Evolutionary conservation across 2,329 filamentous ascomycete species (phyloP).

Genomic region (Lachnellula occidentalis): DNA sequence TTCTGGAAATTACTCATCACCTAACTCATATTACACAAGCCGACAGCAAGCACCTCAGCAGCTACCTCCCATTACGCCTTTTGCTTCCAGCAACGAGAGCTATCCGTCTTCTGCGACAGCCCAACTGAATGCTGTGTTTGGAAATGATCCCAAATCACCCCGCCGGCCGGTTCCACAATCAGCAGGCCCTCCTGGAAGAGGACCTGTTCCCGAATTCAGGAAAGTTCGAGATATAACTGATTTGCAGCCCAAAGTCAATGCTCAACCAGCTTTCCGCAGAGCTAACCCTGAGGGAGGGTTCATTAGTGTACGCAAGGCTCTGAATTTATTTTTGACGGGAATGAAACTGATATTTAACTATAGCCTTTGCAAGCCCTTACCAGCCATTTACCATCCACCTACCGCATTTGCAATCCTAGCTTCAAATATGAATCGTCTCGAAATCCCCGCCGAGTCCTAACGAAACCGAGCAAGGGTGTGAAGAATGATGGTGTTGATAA

Average conservation of each 20-base stretch:
- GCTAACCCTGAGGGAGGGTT: conserved; percentile 97
- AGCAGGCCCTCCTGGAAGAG: conserved; percentile 44
- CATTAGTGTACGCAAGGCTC: conserved; percentile 68
- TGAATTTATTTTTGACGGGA: conserved; percentile 4
- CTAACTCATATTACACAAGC: conserved; percentile 51
- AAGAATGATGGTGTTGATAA: conserved; percentile 99
- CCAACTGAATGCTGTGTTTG: conserved; percentile 62
- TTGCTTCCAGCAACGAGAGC: conserved; percentile 61
- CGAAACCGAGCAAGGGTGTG: conserved; percentile 94
- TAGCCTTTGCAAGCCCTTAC: conserved; percentile 94
- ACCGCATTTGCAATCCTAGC: conserved; percentile 93
- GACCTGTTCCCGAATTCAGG: conserved; percentile 81
- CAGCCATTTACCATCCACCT: conserved; percentile 86
- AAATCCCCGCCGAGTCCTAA: conserved; percentile 90
- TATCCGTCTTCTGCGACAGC: conserved; percentile 68
- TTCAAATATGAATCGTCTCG: conserved; percentile 99
- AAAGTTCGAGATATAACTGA: conserved; percentile 70
- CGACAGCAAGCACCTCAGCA: conserved; percentile 52
- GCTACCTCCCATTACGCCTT: conserved; percentile 68
- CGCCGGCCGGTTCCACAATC: conserved; percentile 47
- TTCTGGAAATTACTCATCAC: conserved; percentile 52
- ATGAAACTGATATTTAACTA: conserved; percentile 22
- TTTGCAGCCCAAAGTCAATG: conserved; percentile 74
- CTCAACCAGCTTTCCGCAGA: conserved; percentile 83
- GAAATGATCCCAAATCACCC: conserved; percentile 52